Evolutionary conservation across 2,329 filamentous ascomycete genomes (phyloP).

Genomic region (Juglanconis sp.): DNA sequence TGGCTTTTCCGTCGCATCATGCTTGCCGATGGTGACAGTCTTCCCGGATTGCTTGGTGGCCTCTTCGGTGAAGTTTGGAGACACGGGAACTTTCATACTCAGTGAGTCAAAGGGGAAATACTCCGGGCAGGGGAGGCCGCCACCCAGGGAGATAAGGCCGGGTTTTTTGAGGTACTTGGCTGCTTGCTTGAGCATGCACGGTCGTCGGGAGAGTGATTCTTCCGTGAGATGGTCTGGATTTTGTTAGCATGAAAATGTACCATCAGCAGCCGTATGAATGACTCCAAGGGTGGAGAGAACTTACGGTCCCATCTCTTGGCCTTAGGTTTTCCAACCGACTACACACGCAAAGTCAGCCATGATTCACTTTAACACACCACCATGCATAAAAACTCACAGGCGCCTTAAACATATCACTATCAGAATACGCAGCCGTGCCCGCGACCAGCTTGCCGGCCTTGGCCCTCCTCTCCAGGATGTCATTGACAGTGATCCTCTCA

Average conservation of each 20-base stretch:
- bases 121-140: slow-evolving; percentile 82
- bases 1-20: slow-evolving; percentile 63
- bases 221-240: slow-evolving; percentile 52
- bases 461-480: slow-evolving; percentile 64
- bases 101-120: slow-evolving; percentile 90
- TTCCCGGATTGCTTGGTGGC: slow-evolving; percentile 60
- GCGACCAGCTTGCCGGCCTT: slow-evolving; percentile 71
- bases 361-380: not conserved
- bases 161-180: slow-evolving; percentile 76
- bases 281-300: slow-evolving; percentile 34
- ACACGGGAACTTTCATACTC: slow-evolving; percentile 66
- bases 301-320: slow-evolving; percentile 82
- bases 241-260: slow-evolving; percentile 4
- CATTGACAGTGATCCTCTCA: slow-evolving; percentile 54
- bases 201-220: slow-evolving; percentile 60
- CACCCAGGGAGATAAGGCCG: slow-evolving; percentile 86
- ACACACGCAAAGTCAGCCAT: not conserved
- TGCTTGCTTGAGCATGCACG: slow-evolving; percentile 76
- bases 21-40: slow-evolving; percentile 70
- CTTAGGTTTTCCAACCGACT: slow-evolving; percentile 59
- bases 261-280: not conserved
- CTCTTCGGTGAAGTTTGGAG: slow-evolving; percentile 68
- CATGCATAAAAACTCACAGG: slow-evolving; percentile 44
- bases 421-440: slow-evolving; percentile 71
- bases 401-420: slow-evolving; percentile 81